Evolutionary conservation across 208 protist genomes (phyloP), one percentile per base, ranked within the genome.

Genomic region (Strigomonas culicis): DNA sequence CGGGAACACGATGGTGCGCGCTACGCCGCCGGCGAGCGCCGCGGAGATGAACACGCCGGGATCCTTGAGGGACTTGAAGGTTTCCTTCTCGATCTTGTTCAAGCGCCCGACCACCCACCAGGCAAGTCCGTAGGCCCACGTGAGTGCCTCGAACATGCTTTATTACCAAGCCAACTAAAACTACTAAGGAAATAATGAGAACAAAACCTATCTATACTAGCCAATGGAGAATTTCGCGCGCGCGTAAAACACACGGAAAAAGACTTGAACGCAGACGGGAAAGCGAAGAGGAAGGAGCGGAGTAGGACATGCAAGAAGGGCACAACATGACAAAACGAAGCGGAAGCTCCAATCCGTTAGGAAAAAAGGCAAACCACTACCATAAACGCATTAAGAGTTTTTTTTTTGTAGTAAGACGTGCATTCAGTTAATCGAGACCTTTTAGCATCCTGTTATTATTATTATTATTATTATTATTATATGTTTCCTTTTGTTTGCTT

Each of bases 1-100:
- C 22, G 84, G 72, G 44, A 93, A 25, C 10, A 71, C 84, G 3
- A 68, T 77, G 7, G 71, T 70, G 3, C 90, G 82, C 24, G 80
- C 90, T 2, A 76, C 75, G 8, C 74, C 80, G 30, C 85, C 87
- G 17, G 90, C 90, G 28, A 92, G 31, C 11, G 79, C 82, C 19
- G 80, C 90, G 52, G 82, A 85, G 59, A 96, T 17, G 65, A 96
- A 90, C n/a, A 79, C 87, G 47, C 79, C 80, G 11, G 90, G 86
- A 59, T 96, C 86, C 15, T 70, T 79, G 19, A 93, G 44, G 25
- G 74, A 70, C 56, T 82, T 83, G 17, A 73, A 58, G 21, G 74
- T 85, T 6, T 84, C 79, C 34, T 79, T 79, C 66, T 96, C 75
- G 53, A 89, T 87, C 57, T 88, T 82, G 11, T 70, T 65, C 17